Conservation (phyloP, 78 protist species). For the Tieghemostelium lacteum region DNA sequence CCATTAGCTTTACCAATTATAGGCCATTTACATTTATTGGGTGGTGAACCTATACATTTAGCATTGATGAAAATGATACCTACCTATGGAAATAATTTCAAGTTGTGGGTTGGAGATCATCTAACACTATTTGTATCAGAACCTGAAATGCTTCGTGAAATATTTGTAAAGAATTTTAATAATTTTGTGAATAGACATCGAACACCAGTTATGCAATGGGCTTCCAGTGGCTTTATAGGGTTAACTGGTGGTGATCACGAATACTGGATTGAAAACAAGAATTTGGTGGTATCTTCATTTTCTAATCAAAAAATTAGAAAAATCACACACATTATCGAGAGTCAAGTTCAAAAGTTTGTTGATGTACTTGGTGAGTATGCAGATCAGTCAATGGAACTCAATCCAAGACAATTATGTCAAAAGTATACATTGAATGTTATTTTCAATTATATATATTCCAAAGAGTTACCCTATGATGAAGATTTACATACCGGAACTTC, state of each 20-base stretch:
- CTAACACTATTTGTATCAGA: conserved; percentile 17
- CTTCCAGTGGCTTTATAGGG: conserved; percentile 5
- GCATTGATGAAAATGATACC: not conserved
- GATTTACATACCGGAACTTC: not conserved
- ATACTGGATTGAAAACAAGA: conserved; percentile 4
- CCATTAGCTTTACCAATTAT: no score
- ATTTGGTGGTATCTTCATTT: conserved; percentile 12
- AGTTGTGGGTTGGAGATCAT: conserved; percentile 37
- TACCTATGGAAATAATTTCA: conserved; percentile 26
- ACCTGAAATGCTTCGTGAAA: conserved; percentile 16
- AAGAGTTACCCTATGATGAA: conserved; percentile 2
- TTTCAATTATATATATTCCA: not conserved
- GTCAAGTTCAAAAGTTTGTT: no score
- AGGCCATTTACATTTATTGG: no score
- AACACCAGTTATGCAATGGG: no score
- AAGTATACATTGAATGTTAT: conserved; percentile 20
- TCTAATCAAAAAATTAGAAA: conserved; percentile 17
- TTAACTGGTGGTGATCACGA: conserved; percentile 14
- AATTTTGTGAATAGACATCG: no score
- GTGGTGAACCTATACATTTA: no score
- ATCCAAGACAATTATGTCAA: conserved; percentile 5
- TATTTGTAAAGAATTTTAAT: no score
- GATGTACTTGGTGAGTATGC: no score
- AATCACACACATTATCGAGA: not conserved
- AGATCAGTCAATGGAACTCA: no score